Percentiles rank a stretch among this genome's conserved stretches.
Conservation (phyloP, 768 basidiomycete species). For the Boletus pseudo-olivaceus region DNA sequence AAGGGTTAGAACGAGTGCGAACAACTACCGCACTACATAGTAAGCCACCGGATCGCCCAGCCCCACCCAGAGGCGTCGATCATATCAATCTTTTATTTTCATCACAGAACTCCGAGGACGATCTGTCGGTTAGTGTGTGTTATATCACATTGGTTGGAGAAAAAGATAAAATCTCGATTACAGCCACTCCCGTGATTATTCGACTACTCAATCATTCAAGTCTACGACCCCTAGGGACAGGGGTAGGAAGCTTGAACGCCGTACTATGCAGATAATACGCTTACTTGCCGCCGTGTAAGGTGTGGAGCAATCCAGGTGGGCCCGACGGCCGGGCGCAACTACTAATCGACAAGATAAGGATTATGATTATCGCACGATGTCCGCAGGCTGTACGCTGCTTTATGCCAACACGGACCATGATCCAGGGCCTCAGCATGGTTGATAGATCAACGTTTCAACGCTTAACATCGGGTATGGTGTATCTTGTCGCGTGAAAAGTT, state of each 20-base stretch:
- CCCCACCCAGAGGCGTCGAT: background rate
- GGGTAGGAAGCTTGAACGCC: too few species aligned
- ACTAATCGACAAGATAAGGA: background rate
- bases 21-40: background rate
- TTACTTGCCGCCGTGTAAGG: background rate
- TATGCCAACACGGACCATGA: background rate
- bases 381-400: background rate
- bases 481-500: conserved; percentile 9
- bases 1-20: background rate
- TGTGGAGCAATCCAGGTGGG: background rate
- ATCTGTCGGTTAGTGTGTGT: conserved; percentile 1
- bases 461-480: background rate
- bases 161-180: background rate
- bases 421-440: background rate
- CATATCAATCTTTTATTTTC: background rate
- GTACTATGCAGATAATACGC: too few species aligned
- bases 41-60: background rate
- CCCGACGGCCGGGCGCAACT: background rate
- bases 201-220: background rate
- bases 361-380: background rate
- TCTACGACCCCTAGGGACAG: conserved; percentile 7
- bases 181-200: conserved; percentile 5
- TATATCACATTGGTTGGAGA: conserved; percentile 6
- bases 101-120: conserved; percentile 3
- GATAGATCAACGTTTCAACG: background rate